Evolutionary conservation across 768 basidiomycete species (phyloP).

Genomic region (Russula earlei): DNA sequence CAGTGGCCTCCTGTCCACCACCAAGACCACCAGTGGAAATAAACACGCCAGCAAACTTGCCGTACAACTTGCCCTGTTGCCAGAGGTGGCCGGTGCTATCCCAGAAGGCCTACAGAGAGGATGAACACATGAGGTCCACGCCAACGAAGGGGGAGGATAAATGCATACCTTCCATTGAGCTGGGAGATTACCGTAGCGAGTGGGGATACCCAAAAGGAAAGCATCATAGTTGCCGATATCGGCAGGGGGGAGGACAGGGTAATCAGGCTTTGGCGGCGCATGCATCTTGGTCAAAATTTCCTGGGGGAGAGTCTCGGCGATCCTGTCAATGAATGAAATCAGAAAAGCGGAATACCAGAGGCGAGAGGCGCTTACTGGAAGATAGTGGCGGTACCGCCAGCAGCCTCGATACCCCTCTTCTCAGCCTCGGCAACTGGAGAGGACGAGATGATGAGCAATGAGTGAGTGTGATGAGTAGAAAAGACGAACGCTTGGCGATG

Average conservation of each 20-base stretch:
- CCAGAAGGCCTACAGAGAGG: constrained; percentile 51
- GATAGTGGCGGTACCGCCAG: constrained; percentile 37
- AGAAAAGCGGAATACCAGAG: background rate
- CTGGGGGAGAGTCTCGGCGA: constrained; percentile 67
- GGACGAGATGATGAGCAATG: constrained; percentile 5
- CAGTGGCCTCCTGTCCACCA: constrained; percentile 71
- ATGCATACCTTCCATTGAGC: constrained; percentile 63
- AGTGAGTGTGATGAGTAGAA: background rate
- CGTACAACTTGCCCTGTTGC: constrained; percentile 47
- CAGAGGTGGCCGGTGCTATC: constrained; percentile 65
- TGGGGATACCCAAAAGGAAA: constrained; percentile 67
- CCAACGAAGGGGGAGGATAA: background rate
- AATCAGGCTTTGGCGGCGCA: constrained; percentile 60
- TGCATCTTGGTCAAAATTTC: constrained; percentile 62
- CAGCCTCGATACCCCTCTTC: constrained; percentile 33
- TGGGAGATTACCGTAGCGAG: constrained; percentile 74
- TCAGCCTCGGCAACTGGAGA: constrained; percentile 50
- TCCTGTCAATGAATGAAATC: constrained; percentile 30
- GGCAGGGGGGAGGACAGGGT: constrained; percentile 53
- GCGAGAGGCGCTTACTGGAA: constrained; percentile 33
- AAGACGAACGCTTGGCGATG: constrained; percentile 48
- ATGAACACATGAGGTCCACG: background rate
- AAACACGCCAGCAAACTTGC: constrained; percentile 71
- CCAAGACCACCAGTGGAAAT: constrained; percentile 64
- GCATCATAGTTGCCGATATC: constrained; percentile 56